Evolutionary conservation across 345 rosid species (phyloP).

Genomic region (Gossypium anomalum): DNA sequence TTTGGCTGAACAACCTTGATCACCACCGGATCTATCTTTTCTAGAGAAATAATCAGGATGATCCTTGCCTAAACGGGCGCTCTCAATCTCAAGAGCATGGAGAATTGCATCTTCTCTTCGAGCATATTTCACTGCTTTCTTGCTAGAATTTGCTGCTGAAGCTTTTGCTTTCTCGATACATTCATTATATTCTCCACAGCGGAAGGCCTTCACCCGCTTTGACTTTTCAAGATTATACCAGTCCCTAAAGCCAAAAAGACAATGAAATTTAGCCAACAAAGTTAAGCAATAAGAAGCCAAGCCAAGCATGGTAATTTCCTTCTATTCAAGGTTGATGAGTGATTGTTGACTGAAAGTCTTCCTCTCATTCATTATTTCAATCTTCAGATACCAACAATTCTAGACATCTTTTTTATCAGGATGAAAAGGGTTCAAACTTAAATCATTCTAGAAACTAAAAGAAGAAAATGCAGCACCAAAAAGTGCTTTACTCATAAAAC

Average conservation of each 20-base stretch:
- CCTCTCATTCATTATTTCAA: not conserved
- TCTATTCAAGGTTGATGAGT: not conserved
- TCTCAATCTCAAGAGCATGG: slow-evolving; percentile 90
- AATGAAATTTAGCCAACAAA: slow-evolving; percentile 12
- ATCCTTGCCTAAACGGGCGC: slow-evolving; percentile 57
- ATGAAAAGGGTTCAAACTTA: not conserved
- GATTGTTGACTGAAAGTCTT: not conserved
- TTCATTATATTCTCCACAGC: slow-evolving; percentile 88
- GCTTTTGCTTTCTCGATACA: slow-evolving; percentile 87
- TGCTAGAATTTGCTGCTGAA: slow-evolving; percentile 59
- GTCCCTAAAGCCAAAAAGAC: slow-evolving; percentile 53
- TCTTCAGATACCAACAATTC: not conserved
- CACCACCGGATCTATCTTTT: slow-evolving; percentile 30
- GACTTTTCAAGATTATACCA: slow-evolving; percentile 97
- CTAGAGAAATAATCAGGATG: slow-evolving; percentile 33
- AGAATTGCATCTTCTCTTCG: slow-evolving; percentile 93
- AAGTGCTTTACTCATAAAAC: not conserved
- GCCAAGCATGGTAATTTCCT: not conserved
- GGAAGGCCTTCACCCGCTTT: slow-evolving; percentile 90
- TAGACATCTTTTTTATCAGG: not conserved
- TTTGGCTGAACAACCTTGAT: slow-evolving; percentile 33
- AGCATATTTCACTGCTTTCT: slow-evolving; percentile 76
- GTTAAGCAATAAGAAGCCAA: not conserved
- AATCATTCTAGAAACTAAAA: not conserved
- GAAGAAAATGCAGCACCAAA: not conserved